Conservation (phyloP, 2,329 filamentous ascomycete species). For the Salinomyces thailandicus region DNA sequence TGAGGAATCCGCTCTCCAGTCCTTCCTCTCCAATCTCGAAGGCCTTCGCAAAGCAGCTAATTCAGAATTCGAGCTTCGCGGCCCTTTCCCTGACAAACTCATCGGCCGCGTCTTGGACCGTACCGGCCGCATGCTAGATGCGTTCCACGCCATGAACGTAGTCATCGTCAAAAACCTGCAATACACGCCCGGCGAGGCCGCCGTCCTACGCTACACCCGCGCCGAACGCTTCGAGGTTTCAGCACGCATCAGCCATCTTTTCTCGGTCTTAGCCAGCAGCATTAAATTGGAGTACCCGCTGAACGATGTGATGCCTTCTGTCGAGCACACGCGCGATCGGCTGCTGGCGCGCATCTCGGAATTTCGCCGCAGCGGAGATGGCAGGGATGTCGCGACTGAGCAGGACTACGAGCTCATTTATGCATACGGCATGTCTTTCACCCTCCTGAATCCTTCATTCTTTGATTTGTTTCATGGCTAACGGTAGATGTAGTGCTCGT, state of each 20-base stretch:
- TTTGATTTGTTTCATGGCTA: neutral
- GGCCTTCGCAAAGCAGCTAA: constrained; percentile 59
- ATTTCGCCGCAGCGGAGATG: constrained; percentile 61
- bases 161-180: constrained; percentile 71
- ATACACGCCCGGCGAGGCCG: constrained; percentile 68
- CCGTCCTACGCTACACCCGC: constrained; percentile 67
- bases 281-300: constrained; percentile 92
- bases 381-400: constrained; percentile 47
- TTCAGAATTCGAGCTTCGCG: constrained; percentile 80
- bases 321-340: constrained; percentile 68
- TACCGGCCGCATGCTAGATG: constrained; percentile 77
- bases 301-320: constrained; percentile 76
- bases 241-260: constrained; percentile 79
- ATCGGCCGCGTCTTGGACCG: constrained; percentile 66
- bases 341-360: constrained; percentile 79
- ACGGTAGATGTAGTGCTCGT: constrained; percentile 41
- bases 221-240: constrained; percentile 72
- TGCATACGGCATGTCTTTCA: constrained; percentile 67
- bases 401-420: constrained; percentile 86
- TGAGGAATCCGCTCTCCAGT: constrained; percentile 78
- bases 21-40: constrained; percentile 64
- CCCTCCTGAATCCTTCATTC: neutral
- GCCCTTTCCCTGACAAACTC: constrained; percentile 68
- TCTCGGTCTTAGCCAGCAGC: constrained; percentile 76
- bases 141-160: constrained; percentile 93